phyloP scores from a whole-genome alignment of 2,329 filamentous ascomycete species.

The Penicillium hordei region DNA sequence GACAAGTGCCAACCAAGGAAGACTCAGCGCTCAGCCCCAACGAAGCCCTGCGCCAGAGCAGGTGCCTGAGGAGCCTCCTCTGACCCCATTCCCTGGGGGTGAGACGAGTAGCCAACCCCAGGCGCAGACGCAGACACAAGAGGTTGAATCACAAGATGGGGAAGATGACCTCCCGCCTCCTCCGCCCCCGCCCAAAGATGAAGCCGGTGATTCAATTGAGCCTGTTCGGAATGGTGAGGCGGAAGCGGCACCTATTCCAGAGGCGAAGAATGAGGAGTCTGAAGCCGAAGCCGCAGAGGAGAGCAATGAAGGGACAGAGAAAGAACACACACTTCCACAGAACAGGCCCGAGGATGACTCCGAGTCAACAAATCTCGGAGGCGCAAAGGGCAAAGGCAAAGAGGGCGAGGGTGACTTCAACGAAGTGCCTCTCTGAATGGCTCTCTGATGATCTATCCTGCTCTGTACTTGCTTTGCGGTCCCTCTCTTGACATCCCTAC shows the following conservation, averaged over 20 bases:
- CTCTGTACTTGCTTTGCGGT: slow-evolving; percentile 5
- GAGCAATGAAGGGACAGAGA: slow-evolving; percentile 24
- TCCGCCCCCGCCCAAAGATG: slow-evolving; percentile 33
- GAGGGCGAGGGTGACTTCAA: slow-evolving; percentile 38
- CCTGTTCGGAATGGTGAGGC: slow-evolving; percentile 19
- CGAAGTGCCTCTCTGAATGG: slow-evolving; percentile 34
- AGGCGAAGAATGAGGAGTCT: slow-evolving; percentile 19
- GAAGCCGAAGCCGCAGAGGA: slow-evolving; percentile 10
- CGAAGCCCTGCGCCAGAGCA: slow-evolving; percentile 23
- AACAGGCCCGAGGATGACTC: slow-evolving; percentile 24
- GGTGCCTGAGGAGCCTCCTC: slow-evolving; percentile 28
- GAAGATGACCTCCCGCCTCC: slow-evolving; percentile 23
- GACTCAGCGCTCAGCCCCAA: slow-evolving; percentile 26
- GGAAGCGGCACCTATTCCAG: slow-evolving; percentile 5
- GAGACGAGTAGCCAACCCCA: slow-evolving; percentile 30
- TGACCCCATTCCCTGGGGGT: slow-evolving; percentile 38
- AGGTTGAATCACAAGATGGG: slow-evolving; percentile 30
- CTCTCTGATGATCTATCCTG: slow-evolving; percentile 3
- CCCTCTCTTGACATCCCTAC: neutral
- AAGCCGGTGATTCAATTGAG: slow-evolving; percentile 24
- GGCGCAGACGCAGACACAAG: slow-evolving; percentile 28
- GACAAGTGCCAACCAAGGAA: slow-evolving; percentile 27
- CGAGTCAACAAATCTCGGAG: slow-evolving; percentile 15
- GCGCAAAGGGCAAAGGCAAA: slow-evolving; percentile 32
- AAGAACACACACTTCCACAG: slow-evolving; percentile 29